Percentiles rank a stretch among this genome's conserved stretches.
phyloP scores from a whole-genome alignment of 2,329 filamentous ascomycete genomes.

The Boeremia lycopersici region DNA sequence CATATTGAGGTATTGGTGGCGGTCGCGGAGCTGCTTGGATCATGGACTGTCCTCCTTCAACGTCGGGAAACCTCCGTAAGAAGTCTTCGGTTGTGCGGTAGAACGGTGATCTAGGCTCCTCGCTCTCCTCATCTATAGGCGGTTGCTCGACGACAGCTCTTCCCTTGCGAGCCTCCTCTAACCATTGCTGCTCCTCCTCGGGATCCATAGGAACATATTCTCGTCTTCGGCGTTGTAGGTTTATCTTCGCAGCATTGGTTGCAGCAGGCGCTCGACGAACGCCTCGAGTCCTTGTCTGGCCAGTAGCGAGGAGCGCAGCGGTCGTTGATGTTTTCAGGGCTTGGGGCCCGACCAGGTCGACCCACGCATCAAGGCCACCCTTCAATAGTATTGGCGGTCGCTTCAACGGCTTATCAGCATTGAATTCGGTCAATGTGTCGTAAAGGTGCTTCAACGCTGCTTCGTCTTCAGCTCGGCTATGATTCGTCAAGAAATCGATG shows the following conservation, averaged over 20 bases:
- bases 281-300: slow-evolving; percentile 53
- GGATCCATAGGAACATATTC: slow-evolving; percentile 75
- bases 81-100: slow-evolving; percentile 83
- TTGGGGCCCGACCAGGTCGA: slow-evolving; percentile 75
- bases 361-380: slow-evolving; percentile 87
- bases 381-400: slow-evolving; percentile 76
- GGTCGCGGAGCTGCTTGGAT: slow-evolving; percentile 49
- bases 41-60: slow-evolving; percentile 64
- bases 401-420: slow-evolving; percentile 75
- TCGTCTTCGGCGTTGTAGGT: slow-evolving; percentile 61
- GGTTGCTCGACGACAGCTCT: slow-evolving; percentile 54
- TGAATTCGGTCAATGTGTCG: slow-evolving; percentile 83
- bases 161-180: slow-evolving; percentile 74
- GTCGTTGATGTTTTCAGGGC: slow-evolving; percentile 66
- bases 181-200: slow-evolving; percentile 82
- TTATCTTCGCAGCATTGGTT: slow-evolving; percentile 58
- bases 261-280: slow-evolving; percentile 60
- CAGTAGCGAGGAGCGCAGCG: slow-evolving; percentile 56
- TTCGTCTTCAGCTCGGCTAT: slow-evolving; percentile 50
- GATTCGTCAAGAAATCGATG: slow-evolving; percentile 60
- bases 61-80: slow-evolving; percentile 77
- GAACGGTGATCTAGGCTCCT: slow-evolving; percentile 44
- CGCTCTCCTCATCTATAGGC: slow-evolving; percentile 36
- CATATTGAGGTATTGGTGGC: slow-evolving; percentile 52
- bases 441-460: slow-evolving; percentile 72